Evolutionary conservation across 495 filamentous ascomycete species (phyloP).

Genomic region (Xylaria bambusicola): DNA sequence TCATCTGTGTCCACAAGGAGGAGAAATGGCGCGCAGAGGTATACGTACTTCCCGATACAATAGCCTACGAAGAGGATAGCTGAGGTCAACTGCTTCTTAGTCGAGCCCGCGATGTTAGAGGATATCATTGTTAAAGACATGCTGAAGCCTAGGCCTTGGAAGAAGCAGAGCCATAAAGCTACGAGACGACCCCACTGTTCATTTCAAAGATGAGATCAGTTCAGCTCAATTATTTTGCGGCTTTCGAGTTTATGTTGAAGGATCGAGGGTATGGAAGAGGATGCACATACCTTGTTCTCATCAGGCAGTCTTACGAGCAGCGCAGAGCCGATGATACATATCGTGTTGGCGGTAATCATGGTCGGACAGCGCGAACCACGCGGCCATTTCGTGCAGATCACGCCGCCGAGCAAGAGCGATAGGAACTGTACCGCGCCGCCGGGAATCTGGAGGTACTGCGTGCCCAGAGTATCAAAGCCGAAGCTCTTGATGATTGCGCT

Average conservation of each 20-base stretch:
- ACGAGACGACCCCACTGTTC: constrained; percentile 21
- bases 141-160: constrained; percentile 33
- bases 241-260: background rate
- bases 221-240: background rate
- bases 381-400: constrained; percentile 29
- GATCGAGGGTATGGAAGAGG: background rate
- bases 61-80: constrained; percentile 31
- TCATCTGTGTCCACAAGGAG: background rate
- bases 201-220: background rate
- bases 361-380: constrained; percentile 33
- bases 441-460: constrained; percentile 45
- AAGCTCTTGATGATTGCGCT: constrained; percentile 32
- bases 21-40: background rate
- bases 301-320: constrained; percentile 47
- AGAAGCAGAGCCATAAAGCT: constrained; percentile 42
- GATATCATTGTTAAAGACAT: constrained; percentile 35
- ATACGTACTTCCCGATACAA: constrained; percentile 31
- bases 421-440: constrained; percentile 42
- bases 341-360: constrained; percentile 40
- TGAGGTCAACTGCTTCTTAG: constrained; percentile 32
- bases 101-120: constrained; percentile 35
- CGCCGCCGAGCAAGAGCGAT: constrained; percentile 30
- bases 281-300: constrained; percentile 14
- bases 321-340: constrained; percentile 41
- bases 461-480: constrained; percentile 52